These are phyloP conservation scores for Jaenimonas drosophilae DNA, from an alignment of 208 protist species.

Conservation along the genomic window DNA sequence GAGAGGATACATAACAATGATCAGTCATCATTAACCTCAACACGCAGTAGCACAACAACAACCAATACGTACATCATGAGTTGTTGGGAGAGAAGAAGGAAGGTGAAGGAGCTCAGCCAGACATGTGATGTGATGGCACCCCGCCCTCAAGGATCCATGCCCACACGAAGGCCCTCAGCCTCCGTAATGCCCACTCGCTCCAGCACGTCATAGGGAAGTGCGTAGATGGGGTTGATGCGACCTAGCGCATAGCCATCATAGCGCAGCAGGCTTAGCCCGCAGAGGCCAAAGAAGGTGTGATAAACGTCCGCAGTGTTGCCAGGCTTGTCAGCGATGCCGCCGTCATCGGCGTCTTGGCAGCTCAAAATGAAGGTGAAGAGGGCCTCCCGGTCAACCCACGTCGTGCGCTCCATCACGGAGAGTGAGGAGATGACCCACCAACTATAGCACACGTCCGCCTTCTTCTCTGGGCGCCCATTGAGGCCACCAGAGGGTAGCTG, in stretches of 20 bases:
- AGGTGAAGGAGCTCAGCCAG: not conserved
- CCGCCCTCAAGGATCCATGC: conserved; percentile 3
- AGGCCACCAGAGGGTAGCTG: conserved; percentile 97
- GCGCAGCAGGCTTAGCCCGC: conserved; percentile 90
- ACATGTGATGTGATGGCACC: not conserved
- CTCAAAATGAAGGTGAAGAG: conserved; percentile 93
- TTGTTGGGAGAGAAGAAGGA: conserved; percentile 3
- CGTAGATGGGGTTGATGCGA: conserved; percentile 86
- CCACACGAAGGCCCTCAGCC: conserved; percentile 44
- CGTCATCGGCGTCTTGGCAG: conserved; percentile 95
- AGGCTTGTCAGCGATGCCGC: conserved; percentile 97
- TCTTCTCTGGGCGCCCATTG: conserved; percentile 99
- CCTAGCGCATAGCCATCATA: conserved; percentile 60
- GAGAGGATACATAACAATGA: conserved; percentile 8
- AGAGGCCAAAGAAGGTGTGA: conserved; percentile 99
- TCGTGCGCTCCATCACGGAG: conserved; percentile 79
- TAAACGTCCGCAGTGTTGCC: conserved; percentile 98
- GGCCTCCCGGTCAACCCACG: conserved; percentile 93
- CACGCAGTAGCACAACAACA: conserved; percentile 3
- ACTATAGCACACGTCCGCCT: conserved; percentile 99
- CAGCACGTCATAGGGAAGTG: conserved; percentile 74
- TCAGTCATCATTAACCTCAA: not conserved
- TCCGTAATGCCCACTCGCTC: conserved; percentile 40
- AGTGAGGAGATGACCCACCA: conserved; percentile 99
- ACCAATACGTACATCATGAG: not conserved